A percentile compares a stretch with the other conserved stretches of the same genome.
Conservation (phyloP, 192 early-diverging fungal genomes). For the Rhizophagus prolifer region DNA sequence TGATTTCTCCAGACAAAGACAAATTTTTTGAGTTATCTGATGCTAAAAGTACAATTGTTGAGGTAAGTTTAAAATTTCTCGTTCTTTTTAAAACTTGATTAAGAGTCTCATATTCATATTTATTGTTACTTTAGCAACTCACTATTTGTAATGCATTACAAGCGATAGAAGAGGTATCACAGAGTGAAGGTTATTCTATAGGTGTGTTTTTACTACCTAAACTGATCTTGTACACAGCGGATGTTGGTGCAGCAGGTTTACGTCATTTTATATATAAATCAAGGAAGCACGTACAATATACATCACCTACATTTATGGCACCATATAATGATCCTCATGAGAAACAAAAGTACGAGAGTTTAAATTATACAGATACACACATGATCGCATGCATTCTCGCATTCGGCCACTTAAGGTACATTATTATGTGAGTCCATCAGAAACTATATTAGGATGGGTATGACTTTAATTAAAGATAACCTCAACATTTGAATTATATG, state of each 20-base stretch:
- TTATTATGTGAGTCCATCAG: conserved; percentile 49
- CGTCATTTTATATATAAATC: conserved; percentile 77
- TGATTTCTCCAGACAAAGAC: conserved; percentile 79
- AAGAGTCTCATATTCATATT: too few relatives aligned
- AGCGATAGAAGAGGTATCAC: conserved; percentile 42
- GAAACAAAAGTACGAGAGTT: conserved; percentile 52
- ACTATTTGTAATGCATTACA: not conserved
- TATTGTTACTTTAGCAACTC: conserved; percentile 35
- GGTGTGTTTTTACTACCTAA: not conserved
- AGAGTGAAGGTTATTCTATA: conserved; percentile 33
- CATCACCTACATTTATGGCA: conserved; percentile 55
- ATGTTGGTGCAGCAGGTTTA: conserved; percentile 61
- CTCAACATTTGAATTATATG: conserved; percentile 70
- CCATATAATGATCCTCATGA: conserved; percentile 59
- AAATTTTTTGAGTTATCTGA: conserved; percentile 79
- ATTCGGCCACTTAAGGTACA: conserved; percentile 54
- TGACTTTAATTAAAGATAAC: conserved; percentile 46
- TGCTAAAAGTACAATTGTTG: conserved; percentile 64
- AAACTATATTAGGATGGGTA: conserved; percentile 68
- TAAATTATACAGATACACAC: conserved; percentile 59
- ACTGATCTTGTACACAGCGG: conserved; percentile 35
- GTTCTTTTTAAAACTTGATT: not conserved
- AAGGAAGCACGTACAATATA: conserved; percentile 62
- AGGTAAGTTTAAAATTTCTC: conserved; percentile 43
- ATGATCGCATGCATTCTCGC: conserved; percentile 56